These are phyloP conservation scores for Arthrobotrys pseudoclavata DNA, from an alignment of 2,329 filamentous ascomycete genomes.

Conservation along the genomic window DNA sequence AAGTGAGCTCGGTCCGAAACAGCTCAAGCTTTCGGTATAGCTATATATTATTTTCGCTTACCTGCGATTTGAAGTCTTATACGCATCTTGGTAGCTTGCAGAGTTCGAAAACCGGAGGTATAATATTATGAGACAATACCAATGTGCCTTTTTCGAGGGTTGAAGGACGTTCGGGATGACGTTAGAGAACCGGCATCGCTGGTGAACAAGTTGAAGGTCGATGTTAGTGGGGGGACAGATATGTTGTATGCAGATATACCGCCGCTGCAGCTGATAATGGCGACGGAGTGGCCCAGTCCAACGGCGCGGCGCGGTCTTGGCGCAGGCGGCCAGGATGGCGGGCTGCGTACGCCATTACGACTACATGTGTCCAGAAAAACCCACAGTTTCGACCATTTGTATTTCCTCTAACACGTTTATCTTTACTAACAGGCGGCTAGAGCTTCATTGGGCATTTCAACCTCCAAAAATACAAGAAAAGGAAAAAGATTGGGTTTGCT, in stretches of 20 bases:
- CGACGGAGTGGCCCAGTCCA: conserved; percentile 32
- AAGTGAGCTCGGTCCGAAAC: neutral
- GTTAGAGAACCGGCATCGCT: conserved; percentile 37
- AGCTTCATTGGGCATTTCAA: too few species aligned
- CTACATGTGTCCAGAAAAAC: neutral
- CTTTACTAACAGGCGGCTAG: too few species aligned
- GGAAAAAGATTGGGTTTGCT: too few species aligned
- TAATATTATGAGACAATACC: conserved; percentile 16
- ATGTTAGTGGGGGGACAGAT: conserved; percentile 50
- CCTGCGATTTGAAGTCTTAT: conserved; percentile 57
- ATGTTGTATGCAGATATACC: conserved; percentile 29
- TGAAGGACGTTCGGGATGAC: conserved; percentile 7
- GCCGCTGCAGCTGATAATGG: conserved; percentile 25
- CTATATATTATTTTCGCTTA: conserved; percentile 2
- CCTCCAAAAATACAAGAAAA: too few species aligned
- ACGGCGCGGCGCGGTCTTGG: conserved; percentile 35
- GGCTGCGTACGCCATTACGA: conserved; percentile 41
- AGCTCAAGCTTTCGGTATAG: neutral
- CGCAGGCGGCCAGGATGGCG: conserved; percentile 11
- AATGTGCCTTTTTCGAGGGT: conserved; percentile 12
- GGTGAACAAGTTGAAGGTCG: conserved; percentile 20
- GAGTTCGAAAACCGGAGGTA: neutral
- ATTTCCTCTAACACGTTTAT: too few species aligned
- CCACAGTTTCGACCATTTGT: too few species aligned
- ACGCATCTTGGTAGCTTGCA: conserved; percentile 31